phyloP scores from a whole-genome alignment of 2,329 filamentous ascomycete species.

The Aspergillus cejpii region DNA sequence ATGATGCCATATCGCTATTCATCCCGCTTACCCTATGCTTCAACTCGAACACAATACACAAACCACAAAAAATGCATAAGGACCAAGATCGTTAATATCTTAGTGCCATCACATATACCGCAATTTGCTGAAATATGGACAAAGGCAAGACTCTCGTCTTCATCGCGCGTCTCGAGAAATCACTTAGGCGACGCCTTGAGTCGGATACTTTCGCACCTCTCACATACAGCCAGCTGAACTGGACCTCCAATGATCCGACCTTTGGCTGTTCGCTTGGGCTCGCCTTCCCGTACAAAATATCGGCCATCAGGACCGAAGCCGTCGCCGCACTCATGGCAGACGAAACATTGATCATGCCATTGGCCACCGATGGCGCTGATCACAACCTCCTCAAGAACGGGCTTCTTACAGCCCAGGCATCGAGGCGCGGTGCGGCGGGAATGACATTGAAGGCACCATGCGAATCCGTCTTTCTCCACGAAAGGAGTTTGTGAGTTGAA shows the following conservation, averaged over 20 bases:
- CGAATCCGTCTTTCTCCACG: conserved; percentile 95
- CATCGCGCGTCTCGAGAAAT: conserved; percentile 12
- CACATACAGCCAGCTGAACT: conserved; percentile 55
- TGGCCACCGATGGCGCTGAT: conserved; percentile 82
- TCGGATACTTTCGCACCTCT: conserved; percentile 55
- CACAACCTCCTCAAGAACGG: conserved; percentile 84
- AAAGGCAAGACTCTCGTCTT: conserved; percentile 2
- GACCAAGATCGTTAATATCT: neutral
- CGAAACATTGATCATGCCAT: conserved; percentile 92
- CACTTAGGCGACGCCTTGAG: conserved; percentile 48
- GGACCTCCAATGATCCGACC: conserved; percentile 43
- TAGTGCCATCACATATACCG: neutral
- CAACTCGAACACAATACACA: neutral
- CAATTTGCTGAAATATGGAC: neutral
- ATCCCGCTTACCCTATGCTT: conserved; percentile 1
- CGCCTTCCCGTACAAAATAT: conserved; percentile 56
- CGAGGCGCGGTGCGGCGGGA: conserved; percentile 85
- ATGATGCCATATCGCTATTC: neutral
- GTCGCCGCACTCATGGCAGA: conserved; percentile 61
- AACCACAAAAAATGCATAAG: neutral
- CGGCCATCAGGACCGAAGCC: conserved; percentile 54
- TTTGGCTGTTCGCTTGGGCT: conserved; percentile 40
- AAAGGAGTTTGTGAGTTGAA: conserved; percentile 65
- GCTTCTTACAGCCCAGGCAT: conserved; percentile 74
- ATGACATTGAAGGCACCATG: conserved; percentile 92